A percentile compares a stretch with the other conserved stretches of the same genome.
These are phyloP conservation scores for Tricholoma furcatifolium DNA, from an alignment of 768 basidiomycete genomes.

Conservation along the genomic window DNA sequence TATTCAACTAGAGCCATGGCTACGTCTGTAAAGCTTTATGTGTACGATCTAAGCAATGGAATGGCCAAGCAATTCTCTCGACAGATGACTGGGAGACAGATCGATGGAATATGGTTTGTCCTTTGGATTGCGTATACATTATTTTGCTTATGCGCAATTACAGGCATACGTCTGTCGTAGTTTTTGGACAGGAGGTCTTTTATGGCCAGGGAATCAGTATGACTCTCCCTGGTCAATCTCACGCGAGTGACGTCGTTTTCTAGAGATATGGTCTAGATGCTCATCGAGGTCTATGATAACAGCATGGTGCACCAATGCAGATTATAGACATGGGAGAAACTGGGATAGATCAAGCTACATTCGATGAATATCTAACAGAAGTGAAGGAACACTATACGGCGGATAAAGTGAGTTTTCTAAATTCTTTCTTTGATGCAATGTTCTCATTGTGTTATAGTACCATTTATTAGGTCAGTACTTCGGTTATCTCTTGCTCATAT, in stretches of 20 bases:
- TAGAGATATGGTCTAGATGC: neutral
- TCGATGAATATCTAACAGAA: slow-evolving; percentile 77
- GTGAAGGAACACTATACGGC: slow-evolving; percentile 83
- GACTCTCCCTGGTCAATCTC: slow-evolving; percentile 75
- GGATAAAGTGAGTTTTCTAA: slow-evolving; percentile 62
- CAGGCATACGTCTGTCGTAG: slow-evolving; percentile 93
- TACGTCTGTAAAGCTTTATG: slow-evolving; percentile 71
- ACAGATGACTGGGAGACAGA: slow-evolving; percentile 83
- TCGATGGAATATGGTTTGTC: slow-evolving; percentile 88
- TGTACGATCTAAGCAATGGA: slow-evolving; percentile 91
- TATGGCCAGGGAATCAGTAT: slow-evolving; percentile 86
- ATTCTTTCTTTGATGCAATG: neutral
- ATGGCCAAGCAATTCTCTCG: slow-evolving; percentile 76
- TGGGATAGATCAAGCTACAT: slow-evolving; percentile 78
- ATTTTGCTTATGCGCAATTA: neutral
- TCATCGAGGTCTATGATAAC: neutral
- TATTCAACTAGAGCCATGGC: slow-evolving; percentile 23
- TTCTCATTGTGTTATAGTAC: slow-evolving; percentile 48
- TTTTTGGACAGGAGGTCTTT: slow-evolving; percentile 82
- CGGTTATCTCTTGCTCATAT: no score
- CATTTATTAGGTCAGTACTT: slow-evolving; percentile 67
- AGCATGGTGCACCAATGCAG: slow-evolving; percentile 78
- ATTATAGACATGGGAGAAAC: slow-evolving; percentile 78
- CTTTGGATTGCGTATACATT: neutral
- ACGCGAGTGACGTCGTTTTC: slow-evolving; percentile 49